Conservation (phyloP, 371 early-diverging fungal genomes). For the Capillidium rhysosporum region DNA sequence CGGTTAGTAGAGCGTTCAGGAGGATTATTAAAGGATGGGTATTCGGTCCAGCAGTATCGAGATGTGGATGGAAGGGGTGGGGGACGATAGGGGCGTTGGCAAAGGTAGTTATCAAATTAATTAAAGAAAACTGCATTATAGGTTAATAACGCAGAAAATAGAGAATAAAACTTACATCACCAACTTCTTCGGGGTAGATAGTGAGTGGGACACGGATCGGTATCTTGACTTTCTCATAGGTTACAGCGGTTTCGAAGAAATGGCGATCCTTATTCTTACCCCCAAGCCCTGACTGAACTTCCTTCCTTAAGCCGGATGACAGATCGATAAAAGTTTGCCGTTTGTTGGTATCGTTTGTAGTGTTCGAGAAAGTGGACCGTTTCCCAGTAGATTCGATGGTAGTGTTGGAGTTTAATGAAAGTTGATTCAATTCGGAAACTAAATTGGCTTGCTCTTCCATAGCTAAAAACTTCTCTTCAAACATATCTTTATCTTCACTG, state of each 20-base stretch:
- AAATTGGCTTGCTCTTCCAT: slow-evolving; percentile 11
- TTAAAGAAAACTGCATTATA: slow-evolving; percentile 42
- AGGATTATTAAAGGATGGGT: slow-evolving; percentile 75
- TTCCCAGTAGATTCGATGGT: slow-evolving; percentile 2
- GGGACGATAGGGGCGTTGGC: slow-evolving; percentile 19
- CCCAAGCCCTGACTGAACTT: slow-evolving; percentile 13
- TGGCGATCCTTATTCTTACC: slow-evolving; percentile 58
- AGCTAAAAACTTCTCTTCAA: slow-evolving; percentile 58
- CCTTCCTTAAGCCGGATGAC: slow-evolving; percentile 21
- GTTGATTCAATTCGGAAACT: background rate
- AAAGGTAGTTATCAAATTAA: slow-evolving; percentile 51
- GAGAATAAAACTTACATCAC: slow-evolving; percentile 39
- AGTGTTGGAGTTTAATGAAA: background rate
- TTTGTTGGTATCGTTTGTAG: slow-evolving; percentile 12
- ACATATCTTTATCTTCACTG: slow-evolving; percentile 59
- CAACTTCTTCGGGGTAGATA: slow-evolving; percentile 71
- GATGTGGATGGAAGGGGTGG: slow-evolving; percentile 65
- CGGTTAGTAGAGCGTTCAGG: slow-evolving; percentile 70
- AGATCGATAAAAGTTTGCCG: slow-evolving; percentile 29
- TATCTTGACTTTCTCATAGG: slow-evolving; percentile 56
- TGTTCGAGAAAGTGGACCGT: slow-evolving; percentile 5
- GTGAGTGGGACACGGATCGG: slow-evolving; percentile 74
- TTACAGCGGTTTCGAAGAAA: slow-evolving; percentile 64
- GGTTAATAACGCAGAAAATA: background rate
- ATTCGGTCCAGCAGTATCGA: slow-evolving; percentile 55